Evolutionary conservation across 2,329 filamentous ascomycete genomes (phyloP).

Genomic region (Beauveria rudraprayagi): DNA sequence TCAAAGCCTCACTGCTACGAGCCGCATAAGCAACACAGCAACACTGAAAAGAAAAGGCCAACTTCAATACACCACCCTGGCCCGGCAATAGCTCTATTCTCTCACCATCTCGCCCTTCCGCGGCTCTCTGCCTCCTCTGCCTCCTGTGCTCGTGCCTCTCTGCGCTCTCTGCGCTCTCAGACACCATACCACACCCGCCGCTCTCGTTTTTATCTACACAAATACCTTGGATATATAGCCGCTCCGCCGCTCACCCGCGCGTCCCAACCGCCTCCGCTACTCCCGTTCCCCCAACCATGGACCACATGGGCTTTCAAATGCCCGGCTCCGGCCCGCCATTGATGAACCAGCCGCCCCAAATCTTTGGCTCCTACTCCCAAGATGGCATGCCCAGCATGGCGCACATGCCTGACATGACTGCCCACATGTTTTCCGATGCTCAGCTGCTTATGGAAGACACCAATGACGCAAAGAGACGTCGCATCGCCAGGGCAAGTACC

Average conservation of each 20-base stretch:
- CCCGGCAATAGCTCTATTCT: too few relatives aligned
- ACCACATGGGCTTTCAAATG: constrained; percentile 52
- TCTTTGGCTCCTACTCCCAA: constrained; percentile 55
- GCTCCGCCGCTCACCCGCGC: neutral
- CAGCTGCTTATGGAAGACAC: constrained; percentile 52
- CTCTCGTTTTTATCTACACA: neutral
- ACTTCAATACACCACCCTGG: too few relatives aligned
- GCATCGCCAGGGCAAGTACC: constrained; percentile 72
- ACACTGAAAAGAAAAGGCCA: too few relatives aligned
- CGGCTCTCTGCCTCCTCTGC: too few relatives aligned
- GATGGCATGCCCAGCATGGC: constrained; percentile 50
- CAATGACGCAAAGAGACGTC: constrained; percentile 78
- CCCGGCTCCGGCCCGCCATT: constrained; percentile 46
- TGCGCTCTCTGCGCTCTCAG: neutral
- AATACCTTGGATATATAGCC: neutral
- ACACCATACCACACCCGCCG: neutral
- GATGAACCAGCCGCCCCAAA: constrained; percentile 59
- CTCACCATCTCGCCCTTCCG: too few relatives aligned
- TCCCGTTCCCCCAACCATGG: constrained; percentile 27
- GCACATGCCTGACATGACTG: constrained; percentile 48
- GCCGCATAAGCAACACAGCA: too few relatives aligned
- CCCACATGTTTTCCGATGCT: constrained; percentile 53
- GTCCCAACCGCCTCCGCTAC: neutral
- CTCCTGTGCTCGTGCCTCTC: too few relatives aligned
- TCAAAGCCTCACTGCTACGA: neutral